phyloP scores from a whole-genome alignment of 257 asterid species.

The Cinchona pubescens region DNA sequence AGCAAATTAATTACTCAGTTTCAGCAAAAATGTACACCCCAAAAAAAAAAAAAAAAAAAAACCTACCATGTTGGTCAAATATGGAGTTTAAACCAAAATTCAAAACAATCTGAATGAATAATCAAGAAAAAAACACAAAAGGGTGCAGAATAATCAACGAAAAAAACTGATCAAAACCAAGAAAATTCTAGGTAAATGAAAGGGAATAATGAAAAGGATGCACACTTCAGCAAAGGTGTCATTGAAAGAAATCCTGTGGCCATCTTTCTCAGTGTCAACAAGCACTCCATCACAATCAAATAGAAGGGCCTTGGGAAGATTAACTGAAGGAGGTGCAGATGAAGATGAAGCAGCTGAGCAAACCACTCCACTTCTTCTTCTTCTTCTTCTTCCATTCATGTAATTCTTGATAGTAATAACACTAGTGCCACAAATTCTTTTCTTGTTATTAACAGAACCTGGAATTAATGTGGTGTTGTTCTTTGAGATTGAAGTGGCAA shows the following conservation, averaged over 20 bases:
- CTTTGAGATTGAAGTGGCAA: constrained; percentile 1
- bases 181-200: neutral
- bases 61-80: neutral
- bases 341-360: constrained; percentile 47
- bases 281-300: constrained; percentile 97
- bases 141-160: too few relatives aligned
- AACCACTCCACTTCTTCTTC: constrained; percentile 3
- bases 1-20: too few relatives aligned
- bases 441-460: too few relatives aligned
- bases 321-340: constrained; percentile 16
- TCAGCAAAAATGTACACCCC: neutral
- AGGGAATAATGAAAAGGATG: neutral
- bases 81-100: too few relatives aligned
- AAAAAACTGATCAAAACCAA: neutral
- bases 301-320: constrained; percentile 73
- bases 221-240: constrained; percentile 84
- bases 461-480: too few relatives aligned
- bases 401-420: constrained; percentile 2
- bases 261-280: constrained; percentile 98
- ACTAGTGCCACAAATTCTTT: neutral
- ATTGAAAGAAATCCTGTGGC: constrained; percentile 92
- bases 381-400: neutral
- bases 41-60: neutral
- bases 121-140: too few relatives aligned
- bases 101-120: too few relatives aligned